These are phyloP conservation scores for Edaphochlamys debaryana DNA, from an alignment of 139 green algal species.

Conservation along the genomic window DNA sequence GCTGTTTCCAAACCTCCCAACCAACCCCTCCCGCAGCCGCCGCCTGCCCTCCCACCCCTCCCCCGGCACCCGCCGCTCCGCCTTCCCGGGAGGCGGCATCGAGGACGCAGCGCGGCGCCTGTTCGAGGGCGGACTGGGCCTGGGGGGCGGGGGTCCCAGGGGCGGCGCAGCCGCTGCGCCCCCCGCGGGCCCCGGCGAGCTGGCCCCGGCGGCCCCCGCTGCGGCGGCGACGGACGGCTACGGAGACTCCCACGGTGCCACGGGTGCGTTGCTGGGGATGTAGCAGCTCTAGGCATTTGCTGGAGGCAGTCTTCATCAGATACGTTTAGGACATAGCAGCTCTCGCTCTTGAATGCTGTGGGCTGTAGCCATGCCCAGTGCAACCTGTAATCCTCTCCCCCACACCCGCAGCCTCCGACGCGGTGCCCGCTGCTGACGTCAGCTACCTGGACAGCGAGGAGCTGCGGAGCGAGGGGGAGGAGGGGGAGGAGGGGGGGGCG, in stretches of 20 bases:
- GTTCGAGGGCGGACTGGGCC: not conserved
- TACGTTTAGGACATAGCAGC: no score
- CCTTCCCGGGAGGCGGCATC: not conserved
- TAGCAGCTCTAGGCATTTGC: no score
- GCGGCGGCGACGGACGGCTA: not conserved
- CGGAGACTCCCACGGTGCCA: no score
- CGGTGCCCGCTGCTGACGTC: not conserved
- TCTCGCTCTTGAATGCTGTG: no score
- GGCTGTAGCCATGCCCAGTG: no score
- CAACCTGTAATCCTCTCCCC: no score
- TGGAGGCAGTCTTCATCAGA: no score
- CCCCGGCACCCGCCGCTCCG: not conserved
- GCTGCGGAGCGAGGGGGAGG: constrained; percentile 6
- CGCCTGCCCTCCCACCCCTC: not conserved
- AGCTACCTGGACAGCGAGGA: constrained; percentile 34
- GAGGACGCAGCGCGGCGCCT: constrained; percentile 15
- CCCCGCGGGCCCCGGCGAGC: not conserved
- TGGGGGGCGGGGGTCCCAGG: not conserved
- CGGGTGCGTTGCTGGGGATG: no score
- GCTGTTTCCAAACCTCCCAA: no score
- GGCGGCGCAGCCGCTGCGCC: no score
- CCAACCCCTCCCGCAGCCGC: not conserved
- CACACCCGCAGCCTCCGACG: no score
- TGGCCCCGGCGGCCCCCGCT: not conserved
- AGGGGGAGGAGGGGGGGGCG: not conserved